These are phyloP conservation scores for Ophiocordyceps camponoti-leonardi DNA, from an alignment of 2,329 filamentous ascomycete genomes.

Conservation along the genomic window DNA sequence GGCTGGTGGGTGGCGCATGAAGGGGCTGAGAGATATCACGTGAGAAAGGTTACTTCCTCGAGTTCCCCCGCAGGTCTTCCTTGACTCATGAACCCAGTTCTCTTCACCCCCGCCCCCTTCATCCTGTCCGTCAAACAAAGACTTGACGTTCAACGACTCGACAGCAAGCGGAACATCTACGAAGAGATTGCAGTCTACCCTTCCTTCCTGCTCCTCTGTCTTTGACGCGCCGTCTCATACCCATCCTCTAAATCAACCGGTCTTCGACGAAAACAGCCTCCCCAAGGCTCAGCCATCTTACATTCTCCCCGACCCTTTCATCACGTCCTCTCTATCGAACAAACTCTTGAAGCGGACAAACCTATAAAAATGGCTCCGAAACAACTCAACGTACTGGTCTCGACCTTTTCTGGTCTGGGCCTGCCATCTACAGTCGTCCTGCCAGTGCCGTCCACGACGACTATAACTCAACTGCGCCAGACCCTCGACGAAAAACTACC, in stretches of 20 bases:
- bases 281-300: too few relatives aligned
- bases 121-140: too few relatives aligned
- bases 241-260: neutral
- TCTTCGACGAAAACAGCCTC: neutral
- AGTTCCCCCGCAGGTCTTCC: too few relatives aligned
- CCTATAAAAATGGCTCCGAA: slow-evolving; percentile 29
- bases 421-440: slow-evolving; percentile 70
- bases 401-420: slow-evolving; percentile 67
- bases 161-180: too few relatives aligned
- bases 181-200: too few relatives aligned
- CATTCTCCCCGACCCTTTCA: neutral
- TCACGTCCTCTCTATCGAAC: neutral
- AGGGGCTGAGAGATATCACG: slow-evolving; percentile 13
- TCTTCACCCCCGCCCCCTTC: too few relatives aligned
- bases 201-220: too few relatives aligned
- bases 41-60: too few relatives aligned
- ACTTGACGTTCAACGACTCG: too few relatives aligned
- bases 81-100: too few relatives aligned
- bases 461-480: slow-evolving; percentile 49
- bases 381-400: slow-evolving; percentile 66
- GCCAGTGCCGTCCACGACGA: slow-evolving; percentile 48
- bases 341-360: neutral
- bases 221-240: too few relatives aligned
- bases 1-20: slow-evolving; percentile 5
- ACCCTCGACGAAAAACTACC: slow-evolving; percentile 45